phyloP scores from a whole-genome alignment of 148 eudicot genomes.

The Rheum nobile region DNA sequence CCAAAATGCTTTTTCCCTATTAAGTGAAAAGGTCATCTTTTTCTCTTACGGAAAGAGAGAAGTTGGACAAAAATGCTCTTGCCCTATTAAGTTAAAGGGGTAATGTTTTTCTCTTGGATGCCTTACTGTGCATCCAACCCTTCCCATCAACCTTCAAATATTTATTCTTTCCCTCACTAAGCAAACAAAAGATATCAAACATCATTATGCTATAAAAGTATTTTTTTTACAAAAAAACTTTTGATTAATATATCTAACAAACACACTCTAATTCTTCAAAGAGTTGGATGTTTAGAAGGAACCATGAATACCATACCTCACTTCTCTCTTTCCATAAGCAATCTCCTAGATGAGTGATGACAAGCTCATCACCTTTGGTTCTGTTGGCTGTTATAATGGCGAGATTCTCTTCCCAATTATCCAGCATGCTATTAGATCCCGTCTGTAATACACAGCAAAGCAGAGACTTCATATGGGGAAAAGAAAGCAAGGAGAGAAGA shows the following conservation, averaged over 20 bases:
- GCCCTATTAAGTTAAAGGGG: too few relatives aligned
- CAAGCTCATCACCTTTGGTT: constrained; percentile 80
- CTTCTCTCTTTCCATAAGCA: constrained; percentile 72
- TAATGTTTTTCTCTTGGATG: too few relatives aligned
- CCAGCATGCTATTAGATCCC: constrained; percentile 49
- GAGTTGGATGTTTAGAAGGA: background rate
- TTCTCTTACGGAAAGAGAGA: too few relatives aligned
- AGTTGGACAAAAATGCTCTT: too few relatives aligned
- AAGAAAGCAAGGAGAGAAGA: background rate
- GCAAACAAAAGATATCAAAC: too few relatives aligned
- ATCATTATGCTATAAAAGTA: too few relatives aligned
- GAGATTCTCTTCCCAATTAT: constrained; percentile 80
- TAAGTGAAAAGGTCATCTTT: background rate
- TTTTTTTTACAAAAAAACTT: too few relatives aligned
- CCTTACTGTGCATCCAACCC: too few relatives aligned
- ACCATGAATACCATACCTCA: constrained; percentile 36
- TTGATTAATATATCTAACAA: too few relatives aligned
- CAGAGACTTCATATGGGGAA: background rate
- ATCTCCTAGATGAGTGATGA: constrained; percentile 87
- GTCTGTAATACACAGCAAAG: constrained; percentile 19
- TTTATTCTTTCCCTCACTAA: too few relatives aligned
- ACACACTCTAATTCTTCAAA: background rate
- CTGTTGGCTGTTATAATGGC: constrained; percentile 79
- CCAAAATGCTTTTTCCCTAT: background rate
- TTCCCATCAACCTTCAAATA: too few relatives aligned